Evolutionary conservation across 2,329 filamentous ascomycete genomes (phyloP), one percentile per base, ranked within the genome.

Genomic region (Trichoderma endophyticum): DNA sequence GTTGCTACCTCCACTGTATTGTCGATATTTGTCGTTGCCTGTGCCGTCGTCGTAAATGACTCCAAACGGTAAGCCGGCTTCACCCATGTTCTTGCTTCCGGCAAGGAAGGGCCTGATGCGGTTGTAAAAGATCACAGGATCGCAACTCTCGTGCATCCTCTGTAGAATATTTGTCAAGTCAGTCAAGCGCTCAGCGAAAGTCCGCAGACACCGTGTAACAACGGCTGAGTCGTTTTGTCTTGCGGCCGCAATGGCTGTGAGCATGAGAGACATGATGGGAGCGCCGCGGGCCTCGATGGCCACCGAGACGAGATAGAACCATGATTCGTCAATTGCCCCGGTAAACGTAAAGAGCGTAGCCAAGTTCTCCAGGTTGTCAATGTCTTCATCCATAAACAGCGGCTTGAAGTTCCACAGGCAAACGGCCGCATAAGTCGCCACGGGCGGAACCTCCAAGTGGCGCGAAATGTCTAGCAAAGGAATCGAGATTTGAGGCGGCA

Each of bases 391-490:
- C 73, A 90, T 84, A 79, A 98, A 98, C 70, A 98, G 88, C 0
- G 95, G 93, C 82, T 95, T 95, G 86, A 94, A 98, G 83, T 99
- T 99, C 96, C 96, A 99, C 30, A 99, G 86, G 75, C 93, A 95
- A 4, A 98, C 86, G 8, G 92, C 93, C 7, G 96, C 94, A 80
- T 98, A 99, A 21, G 95, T 98, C 62, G 95, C 96, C 32, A 99
- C 95, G 1, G 95, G 93, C 7, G 93, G 95, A 30, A 99, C 86
- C 78, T 98, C 93, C 21, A 99, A 88, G 73, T 90, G 89, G 59
- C 88, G 85, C 76, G 93, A 95, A 61, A 97, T 88, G 75, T 91
- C 84, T 66, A 97, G 86, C 75, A 98, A 88, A 0, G 96, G 96
- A 34, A 95, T 88, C 6, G 95, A 93, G 74, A 99, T 89, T 72